A percentile compares a stretch with the other conserved stretches of the same genome.
phyloP scores from a whole-genome alignment of 345 rosid species.

The Rhodamnia argentea region DNA sequence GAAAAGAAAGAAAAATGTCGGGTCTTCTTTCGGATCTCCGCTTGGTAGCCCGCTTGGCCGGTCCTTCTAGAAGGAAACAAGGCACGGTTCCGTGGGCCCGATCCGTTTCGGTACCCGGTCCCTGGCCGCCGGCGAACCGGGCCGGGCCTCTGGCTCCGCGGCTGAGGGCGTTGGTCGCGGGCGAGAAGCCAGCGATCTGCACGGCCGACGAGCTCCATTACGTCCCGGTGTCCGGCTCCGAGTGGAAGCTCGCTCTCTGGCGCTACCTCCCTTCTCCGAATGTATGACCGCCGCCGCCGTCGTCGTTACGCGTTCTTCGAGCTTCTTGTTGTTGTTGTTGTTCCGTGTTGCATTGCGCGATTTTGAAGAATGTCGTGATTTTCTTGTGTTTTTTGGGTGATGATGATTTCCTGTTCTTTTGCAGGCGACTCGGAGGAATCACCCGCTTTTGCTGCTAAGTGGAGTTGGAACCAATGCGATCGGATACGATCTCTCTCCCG shows the following conservation, averaged over 20 bases:
- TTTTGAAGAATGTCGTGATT: not conserved
- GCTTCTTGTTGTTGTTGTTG: not conserved
- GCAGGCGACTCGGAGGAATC: slow-evolving; percentile 54
- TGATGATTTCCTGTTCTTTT: not conserved
- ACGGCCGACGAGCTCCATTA: slow-evolving; percentile 54
- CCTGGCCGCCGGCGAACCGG: not conserved
- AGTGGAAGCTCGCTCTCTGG: slow-evolving; percentile 51
- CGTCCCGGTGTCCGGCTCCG: slow-evolving; percentile 23
- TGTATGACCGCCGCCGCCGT: not conserved
- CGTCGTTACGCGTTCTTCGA: not conserved
- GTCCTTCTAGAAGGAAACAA: not conserved
- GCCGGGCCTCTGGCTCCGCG: slow-evolving; percentile 20
- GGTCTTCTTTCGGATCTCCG: not conserved
- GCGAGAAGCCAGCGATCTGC: slow-evolving; percentile 22
- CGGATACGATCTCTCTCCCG: slow-evolving; percentile 70
- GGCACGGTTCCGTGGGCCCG: not conserved
- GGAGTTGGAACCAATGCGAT: slow-evolving; percentile 76
- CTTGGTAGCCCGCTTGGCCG: not conserved
- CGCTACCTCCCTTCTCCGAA: slow-evolving; percentile 48
- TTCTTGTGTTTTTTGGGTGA: not conserved
- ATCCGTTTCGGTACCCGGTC: not conserved
- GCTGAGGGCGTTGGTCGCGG: not conserved
- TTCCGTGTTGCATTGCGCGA: not conserved
- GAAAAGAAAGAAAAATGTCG: not conserved
- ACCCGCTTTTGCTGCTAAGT: slow-evolving; percentile 62